phyloP scores from a whole-genome alignment of 768 basidiomycete genomes.

The Hygrophorus russula region DNA sequence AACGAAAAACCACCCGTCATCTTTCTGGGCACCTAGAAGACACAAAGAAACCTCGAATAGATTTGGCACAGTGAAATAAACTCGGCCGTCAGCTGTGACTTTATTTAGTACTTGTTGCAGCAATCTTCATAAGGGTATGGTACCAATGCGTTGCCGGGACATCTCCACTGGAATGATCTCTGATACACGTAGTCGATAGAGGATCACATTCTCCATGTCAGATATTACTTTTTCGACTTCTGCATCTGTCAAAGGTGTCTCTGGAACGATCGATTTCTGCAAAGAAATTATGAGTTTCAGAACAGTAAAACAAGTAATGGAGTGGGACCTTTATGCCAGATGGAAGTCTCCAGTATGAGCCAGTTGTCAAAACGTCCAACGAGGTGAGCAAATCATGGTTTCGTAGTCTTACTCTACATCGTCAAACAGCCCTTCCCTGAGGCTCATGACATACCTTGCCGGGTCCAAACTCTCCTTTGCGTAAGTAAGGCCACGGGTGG shows the following conservation, averaged over 20 bases:
- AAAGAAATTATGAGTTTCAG: constrained; percentile 6
- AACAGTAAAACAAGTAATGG: constrained; percentile 7
- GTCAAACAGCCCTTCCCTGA: constrained; percentile 2
- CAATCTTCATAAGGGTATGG: neutral
- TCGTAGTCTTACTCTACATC: constrained; percentile 45
- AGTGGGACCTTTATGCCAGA: constrained; percentile 57
- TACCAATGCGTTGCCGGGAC: constrained; percentile 58
- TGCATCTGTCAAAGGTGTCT: constrained; percentile 50
- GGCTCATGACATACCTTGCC: constrained; percentile 46
- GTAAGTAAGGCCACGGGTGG: constrained; percentile 49
- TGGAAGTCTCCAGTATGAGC: constrained; percentile 79
- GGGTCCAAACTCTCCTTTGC: constrained; percentile 62
- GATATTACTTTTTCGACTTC: constrained; percentile 54
- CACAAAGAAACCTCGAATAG: constrained; percentile 69
- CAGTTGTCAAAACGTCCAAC: constrained; percentile 77
- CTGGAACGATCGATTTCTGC: constrained; percentile 65
- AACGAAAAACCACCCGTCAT: constrained; percentile 83
- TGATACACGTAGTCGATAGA: constrained; percentile 64
- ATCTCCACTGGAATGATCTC: constrained; percentile 81
- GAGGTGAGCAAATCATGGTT: constrained; percentile 93
- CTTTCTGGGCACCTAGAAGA: constrained; percentile 53
- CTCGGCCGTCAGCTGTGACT: constrained; percentile 61
- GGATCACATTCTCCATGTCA: constrained; percentile 69
- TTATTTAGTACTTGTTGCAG: constrained; percentile 9
- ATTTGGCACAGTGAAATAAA: constrained; percentile 59